Conservation (phyloP, 2,329 filamentous ascomycete species). For the Trichoderma harzianum region DNA sequence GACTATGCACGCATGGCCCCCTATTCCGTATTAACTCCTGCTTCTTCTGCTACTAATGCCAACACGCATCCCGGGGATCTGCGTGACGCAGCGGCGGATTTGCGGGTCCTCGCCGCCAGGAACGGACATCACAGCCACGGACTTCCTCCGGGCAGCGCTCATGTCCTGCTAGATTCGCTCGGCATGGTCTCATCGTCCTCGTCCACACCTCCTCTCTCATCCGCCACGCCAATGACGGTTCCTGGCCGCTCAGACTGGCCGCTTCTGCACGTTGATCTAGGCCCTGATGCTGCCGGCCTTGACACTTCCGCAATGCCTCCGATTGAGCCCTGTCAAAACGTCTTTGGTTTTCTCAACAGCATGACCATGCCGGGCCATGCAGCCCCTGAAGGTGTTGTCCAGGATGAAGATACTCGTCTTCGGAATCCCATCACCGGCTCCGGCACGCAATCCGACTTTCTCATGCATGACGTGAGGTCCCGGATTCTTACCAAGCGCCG, state of each 20-base stretch:
- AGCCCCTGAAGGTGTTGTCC: neutral
- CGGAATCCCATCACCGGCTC: neutral
- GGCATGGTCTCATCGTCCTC: neutral
- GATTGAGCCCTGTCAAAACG: neutral
- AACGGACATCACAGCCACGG: neutral
- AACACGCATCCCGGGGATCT: neutral
- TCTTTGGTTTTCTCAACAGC: neutral
- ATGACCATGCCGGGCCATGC: neutral
- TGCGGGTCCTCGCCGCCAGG: neutral
- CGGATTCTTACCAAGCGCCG: constrained; percentile 15
- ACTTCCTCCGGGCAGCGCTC: neutral
- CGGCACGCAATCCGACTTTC: neutral
- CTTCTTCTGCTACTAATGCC: neutral
- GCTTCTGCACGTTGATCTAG: neutral
- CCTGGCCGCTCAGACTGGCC: neutral
- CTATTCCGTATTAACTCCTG: neutral
- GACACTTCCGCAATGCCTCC: neutral
- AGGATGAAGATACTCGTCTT: neutral
- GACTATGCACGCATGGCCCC: constrained; percentile 13
- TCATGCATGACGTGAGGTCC: neutral
- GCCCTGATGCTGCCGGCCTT: neutral
- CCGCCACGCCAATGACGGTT: neutral
- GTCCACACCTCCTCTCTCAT: neutral
- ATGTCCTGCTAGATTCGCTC: neutral
- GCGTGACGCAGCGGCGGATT: neutral